Evolutionary conservation across 2,329 filamentous ascomycete species (phyloP).

Genomic region (Leptosphaerulina australis): DNA sequence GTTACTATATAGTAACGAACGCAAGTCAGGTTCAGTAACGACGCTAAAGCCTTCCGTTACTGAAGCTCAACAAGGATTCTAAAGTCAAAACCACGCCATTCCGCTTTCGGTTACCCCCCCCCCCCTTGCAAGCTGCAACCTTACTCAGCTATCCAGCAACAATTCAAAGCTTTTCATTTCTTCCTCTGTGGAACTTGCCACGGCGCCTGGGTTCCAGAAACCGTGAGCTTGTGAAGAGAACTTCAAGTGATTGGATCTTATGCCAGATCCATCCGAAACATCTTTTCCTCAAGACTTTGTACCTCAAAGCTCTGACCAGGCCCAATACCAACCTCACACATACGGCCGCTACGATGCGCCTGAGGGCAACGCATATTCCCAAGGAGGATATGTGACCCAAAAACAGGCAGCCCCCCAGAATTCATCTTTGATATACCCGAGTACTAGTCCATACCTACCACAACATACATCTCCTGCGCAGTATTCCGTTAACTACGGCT

Average conservation of each 20-base stretch:
- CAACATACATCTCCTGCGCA: slow-evolving; percentile 21
- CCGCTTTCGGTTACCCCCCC: slow-evolving; percentile 17
- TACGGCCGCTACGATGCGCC: slow-evolving; percentile 36
- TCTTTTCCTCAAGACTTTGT: slow-evolving; percentile 36
- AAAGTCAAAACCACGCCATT: not conserved
- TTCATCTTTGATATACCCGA: slow-evolving; percentile 26
- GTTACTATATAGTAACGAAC: slow-evolving; percentile 1
- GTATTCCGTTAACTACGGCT: slow-evolving; percentile 28
- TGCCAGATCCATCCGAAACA: slow-evolving; percentile 37
- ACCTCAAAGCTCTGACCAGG: slow-evolving; percentile 46
- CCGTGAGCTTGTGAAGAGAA: slow-evolving; percentile 23
- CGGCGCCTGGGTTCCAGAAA: slow-evolving; percentile 14
- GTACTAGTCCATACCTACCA: slow-evolving; percentile 27
- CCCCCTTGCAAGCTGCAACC: slow-evolving; percentile 17
- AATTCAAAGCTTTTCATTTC: slow-evolving; percentile 6
- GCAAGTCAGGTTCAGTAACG: not conserved
- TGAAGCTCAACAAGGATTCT: not conserved
- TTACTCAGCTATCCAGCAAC: slow-evolving; percentile 38
- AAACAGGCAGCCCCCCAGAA: slow-evolving; percentile 27
- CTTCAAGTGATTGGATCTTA: slow-evolving; percentile 26
- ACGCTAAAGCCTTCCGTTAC: not conserved
- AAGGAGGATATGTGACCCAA: slow-evolving; percentile 21
- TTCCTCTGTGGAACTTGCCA: slow-evolving; percentile 10
- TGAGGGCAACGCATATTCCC: slow-evolving; percentile 31
- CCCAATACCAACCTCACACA: slow-evolving; percentile 26